Conservation (phyloP, 257 asterid species). For the Solanum neorickii region DNA sequence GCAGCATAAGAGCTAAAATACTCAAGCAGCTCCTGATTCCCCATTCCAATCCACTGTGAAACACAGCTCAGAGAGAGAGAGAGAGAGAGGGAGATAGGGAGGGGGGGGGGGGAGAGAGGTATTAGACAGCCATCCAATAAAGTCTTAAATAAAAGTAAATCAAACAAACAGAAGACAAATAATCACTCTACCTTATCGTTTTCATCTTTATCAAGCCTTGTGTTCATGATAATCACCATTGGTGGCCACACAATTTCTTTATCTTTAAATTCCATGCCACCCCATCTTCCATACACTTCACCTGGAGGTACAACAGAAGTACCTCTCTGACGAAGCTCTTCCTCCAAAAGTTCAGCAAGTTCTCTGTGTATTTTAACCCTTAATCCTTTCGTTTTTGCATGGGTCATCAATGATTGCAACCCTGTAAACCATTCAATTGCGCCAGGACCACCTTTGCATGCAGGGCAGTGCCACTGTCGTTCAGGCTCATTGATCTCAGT, state of each 20-base stretch:
- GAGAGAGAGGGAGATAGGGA: neutral
- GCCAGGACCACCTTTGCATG: neutral
- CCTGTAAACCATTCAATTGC: neutral
- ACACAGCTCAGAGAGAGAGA: neutral
- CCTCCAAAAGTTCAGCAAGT: neutral
- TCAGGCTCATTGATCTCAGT: neutral
- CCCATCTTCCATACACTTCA: neutral
- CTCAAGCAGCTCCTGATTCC: constrained; percentile 19
- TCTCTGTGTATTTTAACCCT: neutral
- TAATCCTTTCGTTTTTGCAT: neutral
- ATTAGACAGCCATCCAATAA: neutral
- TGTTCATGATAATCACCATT: neutral
- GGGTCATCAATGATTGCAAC: neutral
- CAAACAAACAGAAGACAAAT: neutral
- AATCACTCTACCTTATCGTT: neutral
- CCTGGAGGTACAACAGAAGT: neutral
- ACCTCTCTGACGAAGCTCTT: neutral
- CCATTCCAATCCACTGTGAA: neutral
- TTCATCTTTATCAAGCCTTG: neutral
- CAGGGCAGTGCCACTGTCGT: neutral
- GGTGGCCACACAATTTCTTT: neutral
- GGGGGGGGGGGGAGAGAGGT: neutral
- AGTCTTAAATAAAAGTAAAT: neutral
- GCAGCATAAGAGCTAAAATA: constrained; percentile 18
- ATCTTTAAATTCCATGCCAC: neutral